Conservation (phyloP, 2,329 filamentous ascomycete species). For the Trichoderma asperellum region DNA sequence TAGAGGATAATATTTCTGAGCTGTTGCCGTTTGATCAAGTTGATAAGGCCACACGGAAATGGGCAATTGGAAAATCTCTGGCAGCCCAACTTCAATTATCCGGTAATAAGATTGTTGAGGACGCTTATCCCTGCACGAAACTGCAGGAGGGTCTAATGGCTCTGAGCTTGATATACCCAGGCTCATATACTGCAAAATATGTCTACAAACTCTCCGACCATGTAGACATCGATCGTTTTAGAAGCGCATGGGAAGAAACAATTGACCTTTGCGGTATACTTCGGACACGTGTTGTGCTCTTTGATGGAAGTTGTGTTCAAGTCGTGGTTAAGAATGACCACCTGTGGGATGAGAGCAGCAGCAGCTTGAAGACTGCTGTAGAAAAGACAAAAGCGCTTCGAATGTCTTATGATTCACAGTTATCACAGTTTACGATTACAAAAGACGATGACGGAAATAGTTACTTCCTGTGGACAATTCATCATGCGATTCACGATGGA, state of each 20-base stretch:
- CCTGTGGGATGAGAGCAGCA: not conserved
- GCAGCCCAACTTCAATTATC: constrained; percentile 10
- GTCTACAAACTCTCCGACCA: constrained; percentile 32
- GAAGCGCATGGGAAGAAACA: constrained; percentile 27
- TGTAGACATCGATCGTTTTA: constrained; percentile 30
- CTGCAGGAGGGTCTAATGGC: constrained; percentile 47
- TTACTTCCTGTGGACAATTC: constrained; percentile 15
- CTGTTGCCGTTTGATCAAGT: not conserved
- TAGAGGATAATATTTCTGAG: not conserved
- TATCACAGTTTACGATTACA: not conserved
- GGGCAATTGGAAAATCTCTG: not conserved
- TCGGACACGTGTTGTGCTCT: constrained; percentile 24
- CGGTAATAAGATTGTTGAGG: not conserved
- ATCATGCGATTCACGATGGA: constrained; percentile 20
- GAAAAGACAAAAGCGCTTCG: not conserved
- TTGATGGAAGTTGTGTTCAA: constrained; percentile 18
- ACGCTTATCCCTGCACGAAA: constrained; percentile 16
- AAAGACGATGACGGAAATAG: not conserved
- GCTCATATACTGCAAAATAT: constrained; percentile 43
- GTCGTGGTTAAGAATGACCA: constrained; percentile 20
- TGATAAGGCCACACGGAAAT: not conserved
- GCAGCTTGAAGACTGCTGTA: not conserved
- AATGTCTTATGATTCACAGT: not conserved
- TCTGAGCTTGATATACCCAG: constrained; percentile 37
- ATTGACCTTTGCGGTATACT: constrained; percentile 10